Conservation (phyloP, 2,329 filamentous ascomycete species). For the Paraconiothyrium brasiliense region DNA sequence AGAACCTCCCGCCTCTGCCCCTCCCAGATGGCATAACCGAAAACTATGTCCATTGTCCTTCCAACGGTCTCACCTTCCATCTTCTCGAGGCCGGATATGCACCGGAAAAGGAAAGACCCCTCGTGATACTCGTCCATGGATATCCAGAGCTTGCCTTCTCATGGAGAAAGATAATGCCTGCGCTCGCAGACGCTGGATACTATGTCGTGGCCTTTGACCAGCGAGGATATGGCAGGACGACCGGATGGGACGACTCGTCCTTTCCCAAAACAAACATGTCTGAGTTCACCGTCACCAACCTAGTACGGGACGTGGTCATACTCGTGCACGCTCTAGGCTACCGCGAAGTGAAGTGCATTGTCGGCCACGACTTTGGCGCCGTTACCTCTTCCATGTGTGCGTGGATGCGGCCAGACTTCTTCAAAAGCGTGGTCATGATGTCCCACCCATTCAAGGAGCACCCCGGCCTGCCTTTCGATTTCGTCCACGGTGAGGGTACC, state of each 20-base stretch:
- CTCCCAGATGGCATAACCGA: slow-evolving; percentile 65
- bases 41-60: slow-evolving; percentile 64
- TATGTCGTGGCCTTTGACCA: slow-evolving; percentile 74
- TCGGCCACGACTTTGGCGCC: slow-evolving; percentile 74
- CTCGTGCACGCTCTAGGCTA: slow-evolving; percentile 71
- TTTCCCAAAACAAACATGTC: slow-evolving; percentile 64
- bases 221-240: slow-evolving; percentile 73
- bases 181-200: slow-evolving; percentile 68
- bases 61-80: slow-evolving; percentile 69
- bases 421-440: slow-evolving; percentile 69
- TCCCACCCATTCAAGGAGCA: slow-evolving; percentile 70
- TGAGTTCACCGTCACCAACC: slow-evolving; percentile 65
- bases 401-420: slow-evolving; percentile 71
- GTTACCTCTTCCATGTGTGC: slow-evolving; percentile 68
- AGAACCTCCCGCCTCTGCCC: slow-evolving; percentile 56
- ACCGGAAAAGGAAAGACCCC: slow-evolving; percentile 55
- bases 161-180: slow-evolving; percentile 71
- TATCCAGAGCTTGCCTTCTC: slow-evolving; percentile 76
- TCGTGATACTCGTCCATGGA: slow-evolving; percentile 71
- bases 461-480: slow-evolving; percentile 60
- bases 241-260: slow-evolving; percentile 63
- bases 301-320: slow-evolving; percentile 70
- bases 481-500: slow-evolving; percentile 44
- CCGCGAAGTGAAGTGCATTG: slow-evolving; percentile 64
- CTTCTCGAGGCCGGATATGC: slow-evolving; percentile 63